These are phyloP conservation scores for Combretum micranthum DNA, from an alignment of 345 rosid species.

Conservation along the genomic window DNA sequence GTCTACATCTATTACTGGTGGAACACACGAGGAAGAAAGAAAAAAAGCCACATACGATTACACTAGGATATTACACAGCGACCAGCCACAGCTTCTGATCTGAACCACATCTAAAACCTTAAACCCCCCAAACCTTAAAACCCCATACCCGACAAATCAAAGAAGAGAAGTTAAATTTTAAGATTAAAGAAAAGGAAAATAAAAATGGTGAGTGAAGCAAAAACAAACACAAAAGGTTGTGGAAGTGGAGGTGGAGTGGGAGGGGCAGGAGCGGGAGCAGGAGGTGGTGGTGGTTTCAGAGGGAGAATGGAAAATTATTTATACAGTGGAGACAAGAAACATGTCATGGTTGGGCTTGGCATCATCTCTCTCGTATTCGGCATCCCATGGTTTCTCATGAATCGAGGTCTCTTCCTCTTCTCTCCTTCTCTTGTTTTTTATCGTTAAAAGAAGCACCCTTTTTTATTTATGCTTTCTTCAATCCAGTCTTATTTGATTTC, in stretches of 20 bases:
- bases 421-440: not conserved
- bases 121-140: too few species aligned
- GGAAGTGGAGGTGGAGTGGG: too few species aligned
- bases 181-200: not conserved
- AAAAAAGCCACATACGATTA: too few species aligned
- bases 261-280: too few species aligned
- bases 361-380: constrained; percentile 47
- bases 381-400: constrained; percentile 86
- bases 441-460: not conserved
- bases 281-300: constrained; percentile 39
- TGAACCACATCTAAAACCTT: too few species aligned
- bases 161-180: not conserved
- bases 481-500: too few species aligned
- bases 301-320: constrained; percentile 50
- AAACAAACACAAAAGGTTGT: constrained; percentile 10
- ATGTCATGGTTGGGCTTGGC: constrained; percentile 66
- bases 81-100: too few species aligned
- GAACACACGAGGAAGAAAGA: too few species aligned
- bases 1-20: too few species aligned
- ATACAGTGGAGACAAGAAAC: constrained; percentile 89
- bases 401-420: constrained; percentile 57
- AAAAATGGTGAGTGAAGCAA: constrained; percentile 38
- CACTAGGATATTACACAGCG: too few species aligned
- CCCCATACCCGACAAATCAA: not conserved
- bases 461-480: too few species aligned